A percentile compares a stretch with the other conserved stretches of the same genome.
phyloP scores from a whole-genome alignment of 2,329 filamentous ascomycete species.

The Fusarium guadeloupense region DNA sequence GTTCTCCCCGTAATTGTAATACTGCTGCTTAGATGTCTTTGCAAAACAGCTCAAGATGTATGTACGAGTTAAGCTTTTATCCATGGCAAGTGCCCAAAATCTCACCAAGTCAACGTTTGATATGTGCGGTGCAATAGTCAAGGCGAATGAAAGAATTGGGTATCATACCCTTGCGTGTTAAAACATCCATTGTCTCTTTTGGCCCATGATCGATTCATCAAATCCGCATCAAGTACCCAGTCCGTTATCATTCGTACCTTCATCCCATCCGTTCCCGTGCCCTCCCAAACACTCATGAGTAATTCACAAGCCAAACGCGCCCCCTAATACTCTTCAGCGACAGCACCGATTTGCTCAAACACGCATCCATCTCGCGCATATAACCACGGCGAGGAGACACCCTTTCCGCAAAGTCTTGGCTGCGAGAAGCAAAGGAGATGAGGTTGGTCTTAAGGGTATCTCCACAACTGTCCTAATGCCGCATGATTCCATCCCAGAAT shows the following conservation, averaged over 20 bases:
- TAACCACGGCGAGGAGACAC: constrained; percentile 22
- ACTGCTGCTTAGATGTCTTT: constrained; percentile 9
- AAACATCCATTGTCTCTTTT: constrained; percentile 43
- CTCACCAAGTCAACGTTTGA: background rate
- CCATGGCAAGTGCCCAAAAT: background rate
- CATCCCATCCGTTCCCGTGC: constrained; percentile 35
- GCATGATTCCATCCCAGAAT: background rate
- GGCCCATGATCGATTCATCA: constrained; percentile 42
- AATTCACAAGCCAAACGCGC: constrained; percentile 29
- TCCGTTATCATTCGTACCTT: constrained; percentile 42
- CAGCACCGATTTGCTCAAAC: constrained; percentile 20
- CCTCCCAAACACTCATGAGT: constrained; percentile 33
- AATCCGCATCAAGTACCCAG: constrained; percentile 39
- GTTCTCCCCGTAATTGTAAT: background rate
- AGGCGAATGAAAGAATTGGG: background rate
- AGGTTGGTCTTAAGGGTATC: constrained; percentile 1
- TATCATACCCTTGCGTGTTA: constrained; percentile 18
- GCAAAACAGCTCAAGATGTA: constrained; percentile 16
- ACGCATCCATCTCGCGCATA: constrained; percentile 22
- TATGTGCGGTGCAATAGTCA: background rate
- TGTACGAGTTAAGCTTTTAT: constrained; percentile 8
- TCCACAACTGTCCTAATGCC: constrained; percentile 1
- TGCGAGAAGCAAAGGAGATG: constrained; percentile 21
- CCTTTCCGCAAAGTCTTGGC: constrained; percentile 23
- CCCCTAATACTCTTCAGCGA: constrained; percentile 18